Evolutionary conservation across 768 basidiomycete genomes (phyloP).

Genomic region (Hypholoma fasciculare): DNA sequence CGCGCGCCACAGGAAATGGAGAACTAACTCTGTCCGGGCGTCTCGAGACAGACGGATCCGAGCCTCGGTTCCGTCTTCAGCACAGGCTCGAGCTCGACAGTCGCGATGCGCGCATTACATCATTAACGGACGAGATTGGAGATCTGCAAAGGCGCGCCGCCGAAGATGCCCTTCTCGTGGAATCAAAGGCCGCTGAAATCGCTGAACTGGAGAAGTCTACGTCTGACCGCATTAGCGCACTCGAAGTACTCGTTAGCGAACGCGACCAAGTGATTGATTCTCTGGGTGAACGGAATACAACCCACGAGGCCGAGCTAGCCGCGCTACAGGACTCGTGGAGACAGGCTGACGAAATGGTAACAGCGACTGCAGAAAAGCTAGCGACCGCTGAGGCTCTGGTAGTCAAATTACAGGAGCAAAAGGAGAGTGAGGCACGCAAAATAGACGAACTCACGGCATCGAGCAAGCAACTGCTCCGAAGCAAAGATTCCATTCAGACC

Average conservation of each 20-base stretch:
- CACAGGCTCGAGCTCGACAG: not conserved
- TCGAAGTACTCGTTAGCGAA: conserved; percentile 8
- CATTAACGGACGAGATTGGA: conserved; percentile 10
- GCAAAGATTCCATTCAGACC: not conserved
- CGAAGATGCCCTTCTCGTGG: not conserved
- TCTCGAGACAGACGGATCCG: not conserved
- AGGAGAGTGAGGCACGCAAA: not conserved
- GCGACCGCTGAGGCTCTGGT: conserved; percentile 2
- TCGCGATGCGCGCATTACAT: not conserved
- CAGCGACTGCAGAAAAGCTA: conserved; percentile 3
- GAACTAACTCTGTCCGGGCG: not conserved
- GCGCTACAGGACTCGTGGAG: conserved; percentile 10
- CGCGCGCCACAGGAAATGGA: not conserved
- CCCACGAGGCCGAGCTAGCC: conserved; percentile 10
- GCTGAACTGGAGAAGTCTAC: not conserved
- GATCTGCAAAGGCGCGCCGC: conserved; percentile 1
- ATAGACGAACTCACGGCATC: not conserved
- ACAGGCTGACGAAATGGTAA: conserved; percentile 12
- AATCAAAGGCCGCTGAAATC: not conserved
- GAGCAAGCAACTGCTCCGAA: not conserved
- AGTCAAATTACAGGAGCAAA: not conserved
- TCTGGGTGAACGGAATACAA: conserved; percentile 7
- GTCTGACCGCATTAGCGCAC: not conserved
- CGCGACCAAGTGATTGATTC: conserved; percentile 3
- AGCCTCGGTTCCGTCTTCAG: not conserved